Percentiles rank a stretch among this genome's conserved stretches.
These are phyloP conservation scores for Talaromyces albobiverticillius DNA, from an alignment of 2,329 filamentous ascomycete genomes.

Conservation along the genomic window DNA sequence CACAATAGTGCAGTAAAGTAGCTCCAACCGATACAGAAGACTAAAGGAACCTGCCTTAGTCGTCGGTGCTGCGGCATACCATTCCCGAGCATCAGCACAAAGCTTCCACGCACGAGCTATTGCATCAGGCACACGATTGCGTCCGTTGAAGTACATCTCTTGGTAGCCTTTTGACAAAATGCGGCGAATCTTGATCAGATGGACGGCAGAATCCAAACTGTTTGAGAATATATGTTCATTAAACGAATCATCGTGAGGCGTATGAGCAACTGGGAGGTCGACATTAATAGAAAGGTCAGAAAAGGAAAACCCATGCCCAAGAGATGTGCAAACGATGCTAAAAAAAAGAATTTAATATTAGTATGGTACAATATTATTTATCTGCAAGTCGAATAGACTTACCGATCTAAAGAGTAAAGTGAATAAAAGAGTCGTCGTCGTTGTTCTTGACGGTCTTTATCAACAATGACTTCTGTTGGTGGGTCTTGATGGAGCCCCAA, in stretches of 20 bases:
- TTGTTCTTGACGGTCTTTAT: conserved; percentile 69
- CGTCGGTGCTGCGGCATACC: conserved; percentile 73
- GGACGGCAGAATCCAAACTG: conserved; percentile 66
- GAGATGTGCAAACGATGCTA: conserved; percentile 83
- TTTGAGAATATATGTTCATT: conserved; percentile 49
- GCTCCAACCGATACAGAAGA: conserved; percentile 79
- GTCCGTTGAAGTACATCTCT: conserved; percentile 75
- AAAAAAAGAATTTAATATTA: conserved; percentile 21
- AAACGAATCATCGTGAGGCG: conserved; percentile 43
- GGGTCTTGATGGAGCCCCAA: conserved; percentile 92
- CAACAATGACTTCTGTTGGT: conserved; percentile 64
- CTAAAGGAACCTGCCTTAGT: conserved; percentile 64
- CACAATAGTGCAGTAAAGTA: conserved; percentile 88
- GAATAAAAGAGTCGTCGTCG: conserved; percentile 85
- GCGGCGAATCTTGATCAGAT: conserved; percentile 78
- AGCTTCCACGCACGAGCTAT: conserved; percentile 45
- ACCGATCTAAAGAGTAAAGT: conserved; percentile 86
- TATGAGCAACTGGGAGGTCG: conserved; percentile 44
- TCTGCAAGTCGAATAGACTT: conserved; percentile 30
- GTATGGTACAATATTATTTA: conserved; percentile 3
- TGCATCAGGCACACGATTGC: conserved; percentile 65
- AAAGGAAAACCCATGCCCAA: conserved; percentile 89
- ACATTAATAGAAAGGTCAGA: conserved; percentile 86
- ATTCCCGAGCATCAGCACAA: conserved; percentile 63
- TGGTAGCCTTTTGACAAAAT: conserved; percentile 90